Percentiles rank a stretch among this genome's conserved stretches.
Evolutionary conservation across 495 filamentous ascomycete genomes (phyloP).

Genomic region (Trypethelium eluteriae): DNA sequence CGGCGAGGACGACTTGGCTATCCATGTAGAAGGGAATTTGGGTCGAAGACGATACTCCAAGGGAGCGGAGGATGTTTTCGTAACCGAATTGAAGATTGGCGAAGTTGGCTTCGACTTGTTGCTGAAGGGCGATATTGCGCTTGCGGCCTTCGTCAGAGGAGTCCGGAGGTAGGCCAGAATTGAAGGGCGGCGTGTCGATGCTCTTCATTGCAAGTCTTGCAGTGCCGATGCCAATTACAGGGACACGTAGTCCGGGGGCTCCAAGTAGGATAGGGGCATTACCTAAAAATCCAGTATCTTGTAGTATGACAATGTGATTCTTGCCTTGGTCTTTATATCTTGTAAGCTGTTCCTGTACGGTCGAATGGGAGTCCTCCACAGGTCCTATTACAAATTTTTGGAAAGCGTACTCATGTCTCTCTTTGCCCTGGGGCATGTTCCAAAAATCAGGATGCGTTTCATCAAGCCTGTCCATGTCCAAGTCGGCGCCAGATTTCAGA

Average conservation of each 20-base stretch:
- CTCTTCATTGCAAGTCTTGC: conserved; percentile 8
- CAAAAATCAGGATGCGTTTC: conserved; percentile 4
- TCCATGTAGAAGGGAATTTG: conserved; percentile 9
- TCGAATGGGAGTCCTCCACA: background rate
- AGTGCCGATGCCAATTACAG: conserved; percentile 3
- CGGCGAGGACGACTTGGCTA: conserved; percentile 4
- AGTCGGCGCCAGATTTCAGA: background rate
- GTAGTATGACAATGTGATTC: background rate
- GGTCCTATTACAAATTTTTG: background rate
- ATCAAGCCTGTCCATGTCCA: conserved; percentile 3
- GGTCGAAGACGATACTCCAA: background rate
- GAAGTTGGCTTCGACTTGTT: background rate
- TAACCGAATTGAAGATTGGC: background rate
- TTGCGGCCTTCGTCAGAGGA: conserved; percentile 5
- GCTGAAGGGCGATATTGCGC: conserved; percentile 4
- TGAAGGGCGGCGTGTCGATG: conserved; percentile 6
- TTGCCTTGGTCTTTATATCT: background rate
- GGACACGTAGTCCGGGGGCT: background rate
- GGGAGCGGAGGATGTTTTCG: background rate
- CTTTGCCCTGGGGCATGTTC: conserved; percentile 7
- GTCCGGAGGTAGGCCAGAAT: background rate
- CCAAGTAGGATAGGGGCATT: conserved; percentile 1
- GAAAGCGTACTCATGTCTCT: conserved; percentile 6
- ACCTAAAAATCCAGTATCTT: background rate
- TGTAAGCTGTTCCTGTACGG: background rate